phyloP scores from a whole-genome alignment of 2,329 filamentous ascomycete species.

The Colletotrichum euphorbiae region DNA sequence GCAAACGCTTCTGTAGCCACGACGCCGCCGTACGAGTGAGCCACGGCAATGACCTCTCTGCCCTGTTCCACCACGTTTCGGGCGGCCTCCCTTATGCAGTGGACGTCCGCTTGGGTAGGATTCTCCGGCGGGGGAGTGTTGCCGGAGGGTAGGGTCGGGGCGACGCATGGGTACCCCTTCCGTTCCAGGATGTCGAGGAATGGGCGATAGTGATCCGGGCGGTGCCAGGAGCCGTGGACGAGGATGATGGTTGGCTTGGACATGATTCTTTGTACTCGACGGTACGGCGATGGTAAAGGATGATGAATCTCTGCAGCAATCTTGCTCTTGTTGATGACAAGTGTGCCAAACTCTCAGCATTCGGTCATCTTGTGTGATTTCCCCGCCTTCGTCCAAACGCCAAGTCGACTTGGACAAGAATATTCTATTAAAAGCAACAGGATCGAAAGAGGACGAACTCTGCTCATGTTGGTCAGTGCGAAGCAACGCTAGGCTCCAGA shows the following conservation, averaged over 20 bases:
- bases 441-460: not conserved
- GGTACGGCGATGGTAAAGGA: too few relatives aligned
- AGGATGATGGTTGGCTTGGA: slow-evolving; percentile 10
- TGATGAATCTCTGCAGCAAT: not conserved
- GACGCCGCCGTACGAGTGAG: slow-evolving; percentile 10
- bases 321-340: not conserved
- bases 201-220: slow-evolving; percentile 12
- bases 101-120: not conserved
- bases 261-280: not conserved
- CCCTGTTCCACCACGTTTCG: not conserved
- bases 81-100: not conserved
- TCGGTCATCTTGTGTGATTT: slow-evolving; percentile 1
- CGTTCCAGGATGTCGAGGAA: not conserved
- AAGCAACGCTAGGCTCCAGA: too few relatives aligned
- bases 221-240: slow-evolving; percentile 31
- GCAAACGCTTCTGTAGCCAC: not conserved
- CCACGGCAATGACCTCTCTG: not conserved
- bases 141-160: slow-evolving; percentile 5
- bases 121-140: not conserved
- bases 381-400: not conserved
- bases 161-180: slow-evolving; percentile 4
- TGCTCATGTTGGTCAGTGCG: not conserved
- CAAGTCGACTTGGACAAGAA: too few relatives aligned
- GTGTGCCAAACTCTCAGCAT: too few relatives aligned
- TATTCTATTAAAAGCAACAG: too few relatives aligned